phyloP scores from a whole-genome alignment of 495 filamentous ascomycete genomes.

The Xylaria palmicola region DNA sequence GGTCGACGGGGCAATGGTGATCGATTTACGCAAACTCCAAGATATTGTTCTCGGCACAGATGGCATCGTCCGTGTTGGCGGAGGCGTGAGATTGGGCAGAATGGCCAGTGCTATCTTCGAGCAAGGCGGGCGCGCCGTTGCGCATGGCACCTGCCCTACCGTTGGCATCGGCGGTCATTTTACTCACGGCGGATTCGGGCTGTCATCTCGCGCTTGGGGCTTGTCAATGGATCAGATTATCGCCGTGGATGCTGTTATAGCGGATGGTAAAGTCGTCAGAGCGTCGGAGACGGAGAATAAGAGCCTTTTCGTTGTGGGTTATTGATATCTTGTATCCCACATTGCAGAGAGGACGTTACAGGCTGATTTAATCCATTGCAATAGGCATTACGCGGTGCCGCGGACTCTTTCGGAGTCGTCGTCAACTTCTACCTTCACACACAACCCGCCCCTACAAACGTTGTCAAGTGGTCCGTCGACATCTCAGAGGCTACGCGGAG shows the following conservation, averaged over 20 bases:
- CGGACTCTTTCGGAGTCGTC: conserved; percentile 59
- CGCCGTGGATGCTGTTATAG: conserved; percentile 62
- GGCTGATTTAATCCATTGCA: background rate
- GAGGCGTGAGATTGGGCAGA: conserved; percentile 60
- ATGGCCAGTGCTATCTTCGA: conserved; percentile 52
- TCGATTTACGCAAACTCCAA: conserved; percentile 50
- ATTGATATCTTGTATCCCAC: background rate
- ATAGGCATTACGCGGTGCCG: conserved; percentile 56
- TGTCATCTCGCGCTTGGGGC: conserved; percentile 62
- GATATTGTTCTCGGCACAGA: conserved; percentile 26
- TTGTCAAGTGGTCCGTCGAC: conserved; percentile 39
- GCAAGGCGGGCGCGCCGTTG: conserved; percentile 55
- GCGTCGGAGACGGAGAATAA: conserved; percentile 38
- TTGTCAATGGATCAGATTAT: conserved; percentile 62
- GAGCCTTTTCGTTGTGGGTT: conserved; percentile 52
- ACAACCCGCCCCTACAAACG: conserved; percentile 45
- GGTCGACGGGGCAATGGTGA: conserved; percentile 47
- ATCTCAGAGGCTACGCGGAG: conserved; percentile 26
- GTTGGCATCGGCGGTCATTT: conserved; percentile 69
- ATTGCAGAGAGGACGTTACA: background rate
- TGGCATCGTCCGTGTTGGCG: conserved; percentile 52
- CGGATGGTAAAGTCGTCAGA: conserved; percentile 51
- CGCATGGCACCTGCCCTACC: conserved; percentile 59
- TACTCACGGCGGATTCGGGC: conserved; percentile 67
- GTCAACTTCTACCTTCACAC: conserved; percentile 56